phyloP scores from a whole-genome alignment of 2,329 filamentous ascomycete species.

The Fusarium camptoceras region DNA sequence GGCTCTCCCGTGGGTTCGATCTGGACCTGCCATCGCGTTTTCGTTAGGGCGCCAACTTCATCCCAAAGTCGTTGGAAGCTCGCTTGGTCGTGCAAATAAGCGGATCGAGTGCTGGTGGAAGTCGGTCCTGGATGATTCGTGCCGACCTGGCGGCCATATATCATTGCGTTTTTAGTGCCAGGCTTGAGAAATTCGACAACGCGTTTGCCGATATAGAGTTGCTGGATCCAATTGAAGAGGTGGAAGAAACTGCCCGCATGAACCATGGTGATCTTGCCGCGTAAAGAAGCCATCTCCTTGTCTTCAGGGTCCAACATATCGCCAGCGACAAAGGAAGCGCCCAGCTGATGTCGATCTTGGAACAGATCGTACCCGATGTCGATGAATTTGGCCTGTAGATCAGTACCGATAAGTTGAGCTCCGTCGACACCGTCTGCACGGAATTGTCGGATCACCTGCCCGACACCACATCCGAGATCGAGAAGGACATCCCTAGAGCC shows the following conservation, averaged over 20 bases:
- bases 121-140: conserved; percentile 46
- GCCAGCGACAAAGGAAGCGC: conserved; percentile 62
- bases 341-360: conserved; percentile 63
- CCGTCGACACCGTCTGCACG: conserved; percentile 62
- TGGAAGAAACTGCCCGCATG: conserved; percentile 64
- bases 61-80: conserved; percentile 67
- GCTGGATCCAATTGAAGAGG: conserved; percentile 61
- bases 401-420: conserved; percentile 61
- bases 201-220: conserved; percentile 58
- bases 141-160: conserved; percentile 66
- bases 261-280: conserved; percentile 60
- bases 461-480: conserved; percentile 64
- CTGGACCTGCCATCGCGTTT: conserved; percentile 62
- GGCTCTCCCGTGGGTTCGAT: conserved; percentile 50
- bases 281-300: conserved; percentile 49
- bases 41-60: conserved; percentile 61
- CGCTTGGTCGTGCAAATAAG: conserved; percentile 61
- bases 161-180: conserved; percentile 57
- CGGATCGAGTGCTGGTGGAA: conserved; percentile 41
- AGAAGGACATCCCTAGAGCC: conserved; percentile 57
- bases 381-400: conserved; percentile 63
- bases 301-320: conserved; percentile 61
- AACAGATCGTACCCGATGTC: conserved; percentile 74
- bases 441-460: conserved; percentile 63
- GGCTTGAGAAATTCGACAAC: conserved; percentile 60